A percentile compares a stretch with the other conserved stretches of the same genome.
phyloP scores from a whole-genome alignment of 176 grass and related monocot genomes.

The Eragrostis curvula region DNA sequence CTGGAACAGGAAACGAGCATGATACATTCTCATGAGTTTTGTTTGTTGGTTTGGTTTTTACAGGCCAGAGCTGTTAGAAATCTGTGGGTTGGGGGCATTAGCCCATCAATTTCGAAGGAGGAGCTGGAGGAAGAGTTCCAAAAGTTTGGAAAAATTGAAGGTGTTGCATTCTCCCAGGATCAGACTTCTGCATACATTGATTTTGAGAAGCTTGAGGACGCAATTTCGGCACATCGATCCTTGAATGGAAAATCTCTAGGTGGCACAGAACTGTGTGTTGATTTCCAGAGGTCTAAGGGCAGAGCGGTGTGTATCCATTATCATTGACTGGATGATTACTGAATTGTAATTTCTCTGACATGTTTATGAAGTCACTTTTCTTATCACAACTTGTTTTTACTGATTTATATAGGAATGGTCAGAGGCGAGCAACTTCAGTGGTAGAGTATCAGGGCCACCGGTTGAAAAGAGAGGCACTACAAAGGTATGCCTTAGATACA shows the following conservation, averaged over 20 bases:
- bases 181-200: slow-evolving; percentile 74
- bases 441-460: slow-evolving; percentile 38
- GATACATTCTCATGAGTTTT: slow-evolving; percentile 4
- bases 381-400: slow-evolving; percentile 30
- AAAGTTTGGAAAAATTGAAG: slow-evolving; percentile 82
- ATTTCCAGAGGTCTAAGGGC: slow-evolving; percentile 81
- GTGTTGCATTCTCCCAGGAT: slow-evolving; percentile 65
- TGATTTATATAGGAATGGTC: slow-evolving; percentile 60
- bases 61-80: slow-evolving; percentile 85
- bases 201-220: slow-evolving; percentile 80
- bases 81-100: slow-evolving; percentile 89
- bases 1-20: slow-evolving; percentile 2
- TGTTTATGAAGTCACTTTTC: neutral
- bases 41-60: slow-evolving; percentile 28
- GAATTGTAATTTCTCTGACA: neutral
- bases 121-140: slow-evolving; percentile 74
- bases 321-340: neutral
- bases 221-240: slow-evolving; percentile 84
- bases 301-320: slow-evolving; percentile 60
- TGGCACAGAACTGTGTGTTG: slow-evolving; percentile 83
- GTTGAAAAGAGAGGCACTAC: slow-evolving; percentile 52
- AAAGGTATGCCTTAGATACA: slow-evolving; percentile 38
- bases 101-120: slow-evolving; percentile 64
- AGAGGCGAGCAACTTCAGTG: slow-evolving; percentile 40
- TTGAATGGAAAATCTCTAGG: slow-evolving; percentile 77